These are phyloP conservation scores for Pichia sp. DNA, from an alignment of 1,139 yeast genomes.

Conservation along the genomic window DNA sequence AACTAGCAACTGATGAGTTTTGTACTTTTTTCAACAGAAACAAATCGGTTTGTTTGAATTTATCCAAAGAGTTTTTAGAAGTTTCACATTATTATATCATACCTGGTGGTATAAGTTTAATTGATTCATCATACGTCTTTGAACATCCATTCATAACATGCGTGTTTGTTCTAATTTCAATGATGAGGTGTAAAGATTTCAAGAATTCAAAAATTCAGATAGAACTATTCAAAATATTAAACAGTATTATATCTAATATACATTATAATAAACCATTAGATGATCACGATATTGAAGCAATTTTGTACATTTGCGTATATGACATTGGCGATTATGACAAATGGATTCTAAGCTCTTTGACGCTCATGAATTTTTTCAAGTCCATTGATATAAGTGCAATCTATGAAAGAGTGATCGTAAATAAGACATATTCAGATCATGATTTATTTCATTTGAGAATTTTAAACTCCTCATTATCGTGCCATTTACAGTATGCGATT, in stretches of 20 bases:
- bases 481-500: constrained; percentile 42
- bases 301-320: constrained; percentile 44
- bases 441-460: constrained; percentile 47
- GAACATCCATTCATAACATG: constrained; percentile 45
- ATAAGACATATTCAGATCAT: constrained; percentile 28
- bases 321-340: constrained; percentile 44
- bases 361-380: constrained; percentile 40
- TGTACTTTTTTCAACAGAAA: constrained; percentile 36
- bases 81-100: constrained; percentile 49
- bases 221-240: constrained; percentile 38
- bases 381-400: constrained; percentile 39
- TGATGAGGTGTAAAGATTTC: constrained; percentile 45
- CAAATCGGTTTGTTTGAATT: constrained; percentile 33
- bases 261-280: constrained; percentile 35
- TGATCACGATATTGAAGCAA: constrained; percentile 51
- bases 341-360: constrained; percentile 43
- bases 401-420: constrained; percentile 30
- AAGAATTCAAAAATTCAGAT: constrained; percentile 40
- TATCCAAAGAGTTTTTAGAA: constrained; percentile 38
- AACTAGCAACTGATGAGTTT: constrained; percentile 33
- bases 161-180: constrained; percentile 43
- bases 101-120: constrained; percentile 45
- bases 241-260: constrained; percentile 34
- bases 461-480: constrained; percentile 42
- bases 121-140: constrained; percentile 36